Percentiles rank a stretch among this genome's conserved stretches.
Evolutionary conservation across 2,329 filamentous ascomycete genomes (phyloP).

Genomic region (Colletotrichum spaethianum): DNA sequence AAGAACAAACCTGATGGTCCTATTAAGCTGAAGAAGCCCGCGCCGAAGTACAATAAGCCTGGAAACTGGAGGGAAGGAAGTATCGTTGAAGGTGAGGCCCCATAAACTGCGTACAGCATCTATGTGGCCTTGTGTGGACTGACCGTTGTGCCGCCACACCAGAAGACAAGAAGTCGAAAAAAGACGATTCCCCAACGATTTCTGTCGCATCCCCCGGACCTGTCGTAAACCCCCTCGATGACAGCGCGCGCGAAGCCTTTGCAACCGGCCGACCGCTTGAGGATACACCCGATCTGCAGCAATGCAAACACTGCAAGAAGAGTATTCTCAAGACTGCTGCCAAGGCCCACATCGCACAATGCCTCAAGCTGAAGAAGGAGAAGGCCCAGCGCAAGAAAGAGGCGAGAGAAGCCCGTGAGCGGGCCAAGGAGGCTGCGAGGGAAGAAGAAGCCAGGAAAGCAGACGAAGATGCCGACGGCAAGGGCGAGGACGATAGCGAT

Average conservation of each 20-base stretch:
- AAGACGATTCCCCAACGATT: constrained; percentile 54
- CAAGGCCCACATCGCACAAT: constrained; percentile 85
- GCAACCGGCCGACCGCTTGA: constrained; percentile 85
- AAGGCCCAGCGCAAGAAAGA: constrained; percentile 85
- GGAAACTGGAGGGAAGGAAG: constrained; percentile 81
- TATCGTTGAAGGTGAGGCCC: constrained; percentile 69
- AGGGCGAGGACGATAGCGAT: constrained; percentile 64
- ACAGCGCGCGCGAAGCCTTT: constrained; percentile 83
- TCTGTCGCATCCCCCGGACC: constrained; percentile 66
- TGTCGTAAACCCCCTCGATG: constrained; percentile 79
- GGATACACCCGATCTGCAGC: constrained; percentile 82
- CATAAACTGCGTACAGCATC: not conserved
- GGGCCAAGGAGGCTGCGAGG: constrained; percentile 73
- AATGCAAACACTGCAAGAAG: constrained; percentile 96
- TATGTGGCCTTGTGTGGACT: not conserved
- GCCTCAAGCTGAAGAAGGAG: constrained; percentile 86
- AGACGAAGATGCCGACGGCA: constrained; percentile 64
- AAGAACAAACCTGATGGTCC: constrained; percentile 61
- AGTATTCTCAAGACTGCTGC: constrained; percentile 83
- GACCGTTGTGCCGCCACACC: constrained; percentile 2
- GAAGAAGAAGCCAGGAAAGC: constrained; percentile 69
- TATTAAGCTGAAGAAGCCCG: constrained; percentile 75
- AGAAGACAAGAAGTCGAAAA: constrained; percentile 71
- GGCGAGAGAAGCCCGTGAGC: constrained; percentile 78
- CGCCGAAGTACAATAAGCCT: constrained; percentile 74